These are phyloP conservation scores for Starmerella asiatica DNA, from an alignment of 805 yeast genomes.

Conservation along the genomic window DNA sequence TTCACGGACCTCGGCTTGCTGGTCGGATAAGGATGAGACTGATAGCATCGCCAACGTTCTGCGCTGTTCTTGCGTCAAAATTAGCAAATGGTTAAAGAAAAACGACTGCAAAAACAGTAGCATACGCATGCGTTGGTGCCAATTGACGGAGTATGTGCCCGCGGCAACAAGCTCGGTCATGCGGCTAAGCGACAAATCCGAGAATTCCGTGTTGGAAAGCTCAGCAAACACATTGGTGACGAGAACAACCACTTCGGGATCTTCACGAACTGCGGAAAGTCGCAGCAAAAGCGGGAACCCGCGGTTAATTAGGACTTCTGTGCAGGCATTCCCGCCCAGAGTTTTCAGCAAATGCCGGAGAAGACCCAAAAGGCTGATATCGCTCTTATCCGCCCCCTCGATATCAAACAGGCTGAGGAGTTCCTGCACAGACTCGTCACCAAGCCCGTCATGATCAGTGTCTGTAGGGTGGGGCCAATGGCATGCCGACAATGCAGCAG, in stretches of 20 bases:
- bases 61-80: conserved; percentile 38
- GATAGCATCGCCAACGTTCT: conserved; percentile 39
- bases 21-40: conserved; percentile 41
- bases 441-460: not conserved
- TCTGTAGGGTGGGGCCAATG: not conserved
- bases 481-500: not conserved
- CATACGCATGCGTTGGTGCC: conserved; percentile 53
- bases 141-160: conserved; percentile 26
- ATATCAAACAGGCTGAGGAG: conserved; percentile 4
- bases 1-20: conserved; percentile 61
- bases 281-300: conserved; percentile 59
- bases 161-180: conserved; percentile 23
- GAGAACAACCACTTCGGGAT: conserved; percentile 39
- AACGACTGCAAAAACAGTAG: conserved; percentile 59
- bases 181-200: conserved; percentile 32
- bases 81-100: conserved; percentile 53
- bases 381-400: not conserved
- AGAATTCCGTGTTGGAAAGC: conserved; percentile 38
- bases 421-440: not conserved
- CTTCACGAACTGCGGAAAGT: conserved; percentile 58
- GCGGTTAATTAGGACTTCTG: conserved; percentile 37
- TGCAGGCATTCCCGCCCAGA: conserved; percentile 40
- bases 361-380: conserved; percentile 12
- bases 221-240: conserved; percentile 38
- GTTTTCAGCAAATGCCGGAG: conserved; percentile 37